Conservation (phyloP, 106 monocot genomes). For the Ottelia alismoides region DNA sequence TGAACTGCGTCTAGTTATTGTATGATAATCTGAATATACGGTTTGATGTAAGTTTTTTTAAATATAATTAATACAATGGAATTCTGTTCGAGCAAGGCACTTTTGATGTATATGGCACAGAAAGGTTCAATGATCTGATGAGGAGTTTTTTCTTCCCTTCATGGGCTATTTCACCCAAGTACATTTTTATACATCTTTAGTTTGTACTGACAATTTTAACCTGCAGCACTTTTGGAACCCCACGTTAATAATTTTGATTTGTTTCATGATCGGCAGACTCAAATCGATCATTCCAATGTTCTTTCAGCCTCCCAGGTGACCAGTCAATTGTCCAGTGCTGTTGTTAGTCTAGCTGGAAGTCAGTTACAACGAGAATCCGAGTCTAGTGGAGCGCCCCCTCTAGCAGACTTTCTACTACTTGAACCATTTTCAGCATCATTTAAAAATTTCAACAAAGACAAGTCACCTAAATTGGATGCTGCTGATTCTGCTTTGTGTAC, state of each 20-base stretch:
- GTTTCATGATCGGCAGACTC: constrained; percentile 43
- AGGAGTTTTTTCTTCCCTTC: neutral
- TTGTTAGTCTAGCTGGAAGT: constrained; percentile 33
- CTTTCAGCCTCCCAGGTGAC: constrained; percentile 57
- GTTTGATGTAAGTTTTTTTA: no score
- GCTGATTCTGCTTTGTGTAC: constrained; percentile 89
- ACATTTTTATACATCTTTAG: no score
- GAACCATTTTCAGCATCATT: constrained; percentile 58
- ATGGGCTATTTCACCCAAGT: no score
- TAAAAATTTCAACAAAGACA: constrained; percentile 58
- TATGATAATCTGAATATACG: no score
- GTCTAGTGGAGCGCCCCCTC: constrained; percentile 33
- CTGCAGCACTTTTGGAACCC: no score
- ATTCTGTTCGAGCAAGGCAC: no score
- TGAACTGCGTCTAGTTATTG: no score
- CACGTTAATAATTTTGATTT: neutral
- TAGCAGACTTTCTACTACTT: constrained; percentile 67
- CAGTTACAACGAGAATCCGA: constrained; percentile 32
- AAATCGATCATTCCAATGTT: constrained; percentile 74
- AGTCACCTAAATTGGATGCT: constrained; percentile 53
- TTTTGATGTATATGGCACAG: no score
- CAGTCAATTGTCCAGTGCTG: constrained; percentile 56
- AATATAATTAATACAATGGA: no score
- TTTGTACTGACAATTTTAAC: no score
- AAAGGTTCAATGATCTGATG: no score